phyloP scores from a whole-genome alignment of 2,329 filamentous ascomycete species.

The Nothophaeocryptopus gaeumannii region DNA sequence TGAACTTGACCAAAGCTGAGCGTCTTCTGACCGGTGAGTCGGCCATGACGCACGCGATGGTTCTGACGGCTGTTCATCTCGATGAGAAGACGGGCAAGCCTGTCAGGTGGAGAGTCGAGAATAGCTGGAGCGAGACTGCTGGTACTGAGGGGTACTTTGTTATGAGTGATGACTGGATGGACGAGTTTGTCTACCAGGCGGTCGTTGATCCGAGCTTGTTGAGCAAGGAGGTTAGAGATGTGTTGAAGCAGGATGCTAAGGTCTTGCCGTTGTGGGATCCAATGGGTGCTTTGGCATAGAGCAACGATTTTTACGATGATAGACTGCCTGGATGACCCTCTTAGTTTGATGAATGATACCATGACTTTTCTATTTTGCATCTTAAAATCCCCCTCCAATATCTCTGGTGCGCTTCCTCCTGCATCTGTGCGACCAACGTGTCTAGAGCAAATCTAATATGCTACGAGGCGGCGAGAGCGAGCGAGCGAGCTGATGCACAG shows the following conservation, averaged over 20 bases:
- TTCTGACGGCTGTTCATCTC: conserved; percentile 80
- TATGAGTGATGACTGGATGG: conserved; percentile 70
- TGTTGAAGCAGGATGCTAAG: conserved; percentile 67
- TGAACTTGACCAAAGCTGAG: conserved; percentile 73
- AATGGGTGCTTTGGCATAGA: conserved; percentile 39
- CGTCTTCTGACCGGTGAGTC: conserved; percentile 71
- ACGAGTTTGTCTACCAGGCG: conserved; percentile 75
- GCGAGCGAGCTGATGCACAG: no score
- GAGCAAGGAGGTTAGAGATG: conserved; percentile 63
- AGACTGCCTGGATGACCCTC: no score
- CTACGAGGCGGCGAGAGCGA: no score
- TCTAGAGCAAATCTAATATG: no score
- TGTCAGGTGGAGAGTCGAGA: conserved; percentile 82
- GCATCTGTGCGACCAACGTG: no score
- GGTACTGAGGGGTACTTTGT: conserved; percentile 83
- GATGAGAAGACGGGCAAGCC: conserved; percentile 61
- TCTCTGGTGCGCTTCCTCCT: no score
- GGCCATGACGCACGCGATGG: conserved; percentile 91
- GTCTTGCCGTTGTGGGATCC: conserved; percentile 58
- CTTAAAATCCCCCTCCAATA: no score
- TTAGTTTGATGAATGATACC: no score
- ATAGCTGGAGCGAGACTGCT: conserved; percentile 70
- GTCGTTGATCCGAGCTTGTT: conserved; percentile 69
- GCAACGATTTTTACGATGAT: background rate
- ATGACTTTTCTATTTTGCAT: no score